Base-by-base conservation (phyloP, 768 basidiomycete genomes). In the Mycena crocata region DNA sequence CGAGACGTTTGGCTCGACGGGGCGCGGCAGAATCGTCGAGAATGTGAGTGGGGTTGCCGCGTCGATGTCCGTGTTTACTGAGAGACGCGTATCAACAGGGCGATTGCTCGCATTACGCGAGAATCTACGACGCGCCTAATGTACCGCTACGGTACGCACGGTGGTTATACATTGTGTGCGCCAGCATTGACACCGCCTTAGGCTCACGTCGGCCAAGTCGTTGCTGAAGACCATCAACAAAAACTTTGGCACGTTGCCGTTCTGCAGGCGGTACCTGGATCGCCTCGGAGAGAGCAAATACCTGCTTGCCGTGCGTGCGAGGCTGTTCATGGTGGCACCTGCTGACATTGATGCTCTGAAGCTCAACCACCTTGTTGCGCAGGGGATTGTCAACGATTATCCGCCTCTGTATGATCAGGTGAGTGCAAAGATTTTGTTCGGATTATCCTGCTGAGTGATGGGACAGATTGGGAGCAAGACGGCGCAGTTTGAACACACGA, bases 1-100 rank as follows among this genome's bases (percentile, higher is more conserved):
- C 61, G 98, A 99, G 79, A 99, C 98, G 2, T 99, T 99, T 77
- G 98, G 98, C 14, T 94, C 93, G n/a, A 99, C 97, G 0, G 97
- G 98, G 19, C 85, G 92, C 44, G 98, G 96, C 10, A 85, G 89
- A 28, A 94, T 98, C 24, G 85, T 94, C 19, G 97, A 99, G 73
- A 86, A 85, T 66, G 94, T 94, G 71, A 72, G 82, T 75, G 42
- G 17, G 17, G 45, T 32, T 5, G 7, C 23, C 46, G 7, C 21
- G 68, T 49, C 32, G 24, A 35, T 24, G n/a, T 23, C 32, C 21
- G 62, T 24, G 37, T 49, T 58, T 61, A 31, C 50, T 54, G 23
- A 50, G 24, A 57, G 54, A 45, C 39, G 66, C 31, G 54, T 49
- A 8, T 30, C 70, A n/a, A n/a, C n/a, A 95, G 93, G 96, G 96